A percentile compares a stretch with the other conserved stretches of the same genome.
Conservation (phyloP, 768 basidiomycete genomes). For the Floccularia luteovirens region DNA sequence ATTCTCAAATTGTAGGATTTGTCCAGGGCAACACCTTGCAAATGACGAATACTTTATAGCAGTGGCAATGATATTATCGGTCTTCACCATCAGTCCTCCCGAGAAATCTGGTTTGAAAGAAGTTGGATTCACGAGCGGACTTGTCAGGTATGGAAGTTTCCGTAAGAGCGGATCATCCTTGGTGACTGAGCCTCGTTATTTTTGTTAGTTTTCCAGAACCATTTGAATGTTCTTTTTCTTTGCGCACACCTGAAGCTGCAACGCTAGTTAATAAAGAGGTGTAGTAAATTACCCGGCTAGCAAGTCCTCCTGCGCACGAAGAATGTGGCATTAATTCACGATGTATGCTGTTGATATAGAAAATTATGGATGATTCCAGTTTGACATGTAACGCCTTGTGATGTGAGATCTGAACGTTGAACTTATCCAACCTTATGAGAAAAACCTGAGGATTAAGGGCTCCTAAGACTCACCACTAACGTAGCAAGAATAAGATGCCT, state of each 20-base stretch:
- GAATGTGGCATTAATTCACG: too few species aligned
- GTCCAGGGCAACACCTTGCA: background rate
- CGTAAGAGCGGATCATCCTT: too few species aligned
- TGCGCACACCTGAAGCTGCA: background rate
- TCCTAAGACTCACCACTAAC: too few species aligned
- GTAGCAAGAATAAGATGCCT: too few species aligned
- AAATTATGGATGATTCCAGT: too few species aligned
- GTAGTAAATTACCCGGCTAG: too few species aligned
- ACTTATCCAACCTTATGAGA: too few species aligned
- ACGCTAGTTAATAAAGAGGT: background rate
- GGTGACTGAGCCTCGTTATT: too few species aligned
- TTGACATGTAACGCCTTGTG: too few species aligned
- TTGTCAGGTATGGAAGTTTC: slow-evolving; percentile 1
- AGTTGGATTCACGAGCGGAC: background rate
- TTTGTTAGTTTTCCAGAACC: background rate
- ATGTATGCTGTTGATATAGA: too few species aligned
- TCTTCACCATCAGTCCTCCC: background rate
- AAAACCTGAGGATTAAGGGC: background rate
- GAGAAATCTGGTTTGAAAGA: background rate
- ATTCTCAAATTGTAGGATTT: background rate
- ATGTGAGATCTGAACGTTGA: too few species aligned
- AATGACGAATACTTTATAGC: background rate
- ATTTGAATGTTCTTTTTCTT: background rate
- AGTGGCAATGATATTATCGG: background rate
- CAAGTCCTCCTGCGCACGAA: too few species aligned